phyloP scores from a whole-genome alignment of 768 basidiomycete genomes.

The Phylloporus sp. region DNA sequence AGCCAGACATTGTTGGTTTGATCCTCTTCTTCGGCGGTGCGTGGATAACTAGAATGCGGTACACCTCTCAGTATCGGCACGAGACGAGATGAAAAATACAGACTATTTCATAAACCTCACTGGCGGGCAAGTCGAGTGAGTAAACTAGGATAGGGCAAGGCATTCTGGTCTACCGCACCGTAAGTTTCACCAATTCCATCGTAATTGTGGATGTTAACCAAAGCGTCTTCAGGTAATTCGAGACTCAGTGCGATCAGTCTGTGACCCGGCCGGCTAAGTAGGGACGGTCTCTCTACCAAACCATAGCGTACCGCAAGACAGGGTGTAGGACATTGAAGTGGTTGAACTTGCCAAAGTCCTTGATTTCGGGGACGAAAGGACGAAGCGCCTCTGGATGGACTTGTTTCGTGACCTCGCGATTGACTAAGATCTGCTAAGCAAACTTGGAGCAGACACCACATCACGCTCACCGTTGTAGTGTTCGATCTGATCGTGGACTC shows the following conservation, averaged over 20 bases:
- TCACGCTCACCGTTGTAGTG: slow-evolving; percentile 51
- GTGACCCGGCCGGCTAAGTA: background rate
- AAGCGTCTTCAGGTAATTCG: slow-evolving; percentile 49
- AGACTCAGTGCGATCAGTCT: slow-evolving; percentile 49
- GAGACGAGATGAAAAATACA: slow-evolving; percentile 11
- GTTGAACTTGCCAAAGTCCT: slow-evolving; percentile 45
- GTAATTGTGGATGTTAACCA: slow-evolving; percentile 46
- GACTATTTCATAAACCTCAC: slow-evolving; percentile 68
- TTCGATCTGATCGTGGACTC: slow-evolving; percentile 60
- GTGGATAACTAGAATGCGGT: slow-evolving; percentile 39
- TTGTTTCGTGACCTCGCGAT: slow-evolving; percentile 43
- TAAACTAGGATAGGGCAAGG: background rate
- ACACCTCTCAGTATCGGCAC: background rate
- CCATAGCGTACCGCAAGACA: slow-evolving; percentile 35
- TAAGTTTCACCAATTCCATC: slow-evolving; percentile 39
- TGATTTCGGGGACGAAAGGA: slow-evolving; percentile 50
- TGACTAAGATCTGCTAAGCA: slow-evolving; percentile 33
- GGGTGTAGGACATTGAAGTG: slow-evolving; percentile 50
- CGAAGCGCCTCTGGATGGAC: slow-evolving; percentile 46
- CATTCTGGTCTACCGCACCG: slow-evolving; percentile 25
- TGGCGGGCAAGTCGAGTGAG: slow-evolving; percentile 18
- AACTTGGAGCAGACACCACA: background rate
- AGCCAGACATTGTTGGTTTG: slow-evolving; percentile 54
- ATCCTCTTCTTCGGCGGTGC: slow-evolving; percentile 43
- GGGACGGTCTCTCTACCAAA: background rate